Base-by-base conservation (phyloP, 2,329 filamentous ascomycete genomes). In the Apiospora hydei region DNA sequence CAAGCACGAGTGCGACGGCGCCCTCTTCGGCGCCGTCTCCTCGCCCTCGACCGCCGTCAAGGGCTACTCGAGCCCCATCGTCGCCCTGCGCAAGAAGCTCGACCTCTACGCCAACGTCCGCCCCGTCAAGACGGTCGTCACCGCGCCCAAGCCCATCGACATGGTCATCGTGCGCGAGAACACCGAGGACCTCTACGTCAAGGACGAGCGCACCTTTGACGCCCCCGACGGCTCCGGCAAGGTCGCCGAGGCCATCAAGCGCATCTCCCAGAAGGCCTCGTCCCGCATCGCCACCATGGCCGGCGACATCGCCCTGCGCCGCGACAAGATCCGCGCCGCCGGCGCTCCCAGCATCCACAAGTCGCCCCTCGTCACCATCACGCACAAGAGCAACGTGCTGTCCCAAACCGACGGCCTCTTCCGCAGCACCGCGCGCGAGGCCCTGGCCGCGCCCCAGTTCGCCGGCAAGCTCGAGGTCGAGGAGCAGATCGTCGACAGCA, bases 151-250 rank as follows among this genome's bases (percentile, higher is more conserved):
- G 78, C 92, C 93, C 75, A 95, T 98, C 80, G 96, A 99, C 85
- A 92, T 99, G 83, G 96, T 99, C 80, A 99, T 98, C 79, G 96
- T 98, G 71, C 94, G 96, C 76, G 96, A 99, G 85, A 99, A 99
- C 87, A 99, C 96, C 44, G 96, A 99, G 86, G 96, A 99, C 82
- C 89, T 99, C 53, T 98, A 98, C 84, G 96, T 99, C 78, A 98
- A 98, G 87, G 93, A 98, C 83, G 96, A 99, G 87, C 92, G 88
- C 82, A 98, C 95, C 30, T 92, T 90, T 81, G 90, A 94, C 70
- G 90, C 89, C 44, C 87, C 92, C 47, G 89, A 94, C 73, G 88
- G 87, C 71, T 83, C 86, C 71, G 92, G 92, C 83, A 95, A 94
- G 85, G 93, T 98, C 72, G 96, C 96, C 75, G 96, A 98, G 86